Evolutionary conservation across 2,329 filamentous ascomycete species (phyloP), one percentile per base, ranked within the genome.

Genomic region (Colletotrichum karsti): DNA sequence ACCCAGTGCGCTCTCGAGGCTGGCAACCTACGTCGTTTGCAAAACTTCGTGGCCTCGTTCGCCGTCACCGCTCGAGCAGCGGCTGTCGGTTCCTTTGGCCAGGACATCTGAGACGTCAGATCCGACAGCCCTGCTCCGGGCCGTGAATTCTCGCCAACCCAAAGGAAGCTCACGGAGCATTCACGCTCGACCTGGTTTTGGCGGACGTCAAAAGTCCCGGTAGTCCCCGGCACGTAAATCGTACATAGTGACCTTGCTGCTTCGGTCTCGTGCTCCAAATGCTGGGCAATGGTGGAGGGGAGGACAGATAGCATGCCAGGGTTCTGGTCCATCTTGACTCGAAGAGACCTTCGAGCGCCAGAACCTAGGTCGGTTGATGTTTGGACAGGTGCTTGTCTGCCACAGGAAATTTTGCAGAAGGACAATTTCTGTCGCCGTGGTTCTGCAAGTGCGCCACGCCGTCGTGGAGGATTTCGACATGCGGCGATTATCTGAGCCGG

Each of bases 161-260:
- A n/a, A n/a, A 50, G 15, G 26, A 33, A 20, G 26, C 18, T 50
- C 28, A 12, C n/a, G 20, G 54, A 37, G 18, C 41, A 20, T 33
- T 46, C 12, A 35, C 60, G 26, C 37, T 44, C 30, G 41, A 53
- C 33, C 35, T 51, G 54, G 55, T 35, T 35, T 37, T 15, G 42
- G 42, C n/a, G 37, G 26, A 41, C 24, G 20, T 18, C 24, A 24
- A 35, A 56, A 26, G 22, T 26, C 7, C 15, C 39, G 44, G 60
- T 37, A 22, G 37, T 18, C 39, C 12, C 37, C 22, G 48, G 66
- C 62, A 35, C 66, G 55, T 69, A 69, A 69, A 67, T 69, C 66
- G 66, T 69, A 69, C 63, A 67, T 69, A 69, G 66, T 69, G 66
- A 69, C 55, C 41, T 51, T 55, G 33, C 55, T 67, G 50, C 41